Base-by-base conservation (phyloP, 2,329 filamentous ascomycete genomes). In the Aspergillus brunneoviolaceus region DNA sequence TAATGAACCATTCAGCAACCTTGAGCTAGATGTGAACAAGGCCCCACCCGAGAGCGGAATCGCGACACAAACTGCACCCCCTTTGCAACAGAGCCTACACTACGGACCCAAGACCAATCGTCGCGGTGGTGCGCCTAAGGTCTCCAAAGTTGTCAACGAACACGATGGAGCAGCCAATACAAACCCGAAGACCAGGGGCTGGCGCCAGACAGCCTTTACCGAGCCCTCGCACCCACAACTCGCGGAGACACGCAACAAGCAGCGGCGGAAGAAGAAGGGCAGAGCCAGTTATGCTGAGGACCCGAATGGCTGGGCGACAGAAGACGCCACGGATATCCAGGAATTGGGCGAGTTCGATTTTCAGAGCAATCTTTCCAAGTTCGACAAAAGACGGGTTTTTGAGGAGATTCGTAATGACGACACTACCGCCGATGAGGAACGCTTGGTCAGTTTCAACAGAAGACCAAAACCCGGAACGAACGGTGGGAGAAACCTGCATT, bases 341-440 rank as follows among this genome's bases (percentile, higher is more conserved):
- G 94, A 96, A 72, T 85, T 95, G 81, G 91, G 90, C 11, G 95
- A 98, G 62, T 98, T 98, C 69, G 94, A 98, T 75, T 98, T 98
- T 70, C 88, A 91, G 68, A 88, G 87, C 57, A 92, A 92, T 65
- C 82, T 98, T 33, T 93, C 91, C 51, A 96, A 96, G 71, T 98
- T 98, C 69, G 93, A 98, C 80, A 98, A 98, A 79, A 87, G 89
- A 58, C 88, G 88, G 1, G 87, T 98, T 9, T 99, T 99, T 72
- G 90, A 94, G 65, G 89, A 97, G 76, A 95, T 98, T 75, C 85
- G 91, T 61, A 91, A 90, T 66, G 91, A 96, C 59, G 94, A 98
- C 69, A 88, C 87, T 31, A 87, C 94, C 9, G 91, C 93, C n/a
- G 93, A 96, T 59, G 89, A 93, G 57, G 91, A 91, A 65, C 88